Evolutionary conservation across 495 filamentous ascomycete species (phyloP).

Genomic region (Tuber calosporum): DNA sequence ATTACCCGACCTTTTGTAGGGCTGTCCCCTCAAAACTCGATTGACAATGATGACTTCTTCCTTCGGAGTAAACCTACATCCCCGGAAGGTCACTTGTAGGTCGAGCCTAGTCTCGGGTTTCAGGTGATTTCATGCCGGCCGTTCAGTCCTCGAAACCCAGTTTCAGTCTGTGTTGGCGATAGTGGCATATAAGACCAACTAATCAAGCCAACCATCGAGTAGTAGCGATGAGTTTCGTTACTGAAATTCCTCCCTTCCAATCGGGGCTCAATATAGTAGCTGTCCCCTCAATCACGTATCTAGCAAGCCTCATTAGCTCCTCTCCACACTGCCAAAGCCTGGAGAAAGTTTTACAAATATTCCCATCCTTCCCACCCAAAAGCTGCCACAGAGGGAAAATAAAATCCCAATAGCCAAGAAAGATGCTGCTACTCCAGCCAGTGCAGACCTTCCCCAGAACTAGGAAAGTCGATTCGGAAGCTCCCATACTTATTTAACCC

Average conservation of each 20-base stretch:
- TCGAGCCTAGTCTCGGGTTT: neutral
- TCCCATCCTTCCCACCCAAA: conserved; percentile 63
- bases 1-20: conserved; percentile 52
- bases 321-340: conserved; percentile 36
- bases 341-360: conserved; percentile 57
- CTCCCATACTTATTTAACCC: conserved; percentile 14
- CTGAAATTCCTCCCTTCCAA: neutral
- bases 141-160: conserved; percentile 60
- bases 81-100: neutral
- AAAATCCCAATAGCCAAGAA: conserved; percentile 65
- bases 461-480: conserved; percentile 58
- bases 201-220: conserved; percentile 54
- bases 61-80: conserved; percentile 50
- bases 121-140: conserved; percentile 50
- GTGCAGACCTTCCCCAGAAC: conserved; percentile 66
- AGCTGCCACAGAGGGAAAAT: conserved; percentile 57
- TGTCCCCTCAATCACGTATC: conserved; percentile 28
- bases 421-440: conserved; percentile 58
- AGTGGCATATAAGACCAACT: conserved; percentile 64
- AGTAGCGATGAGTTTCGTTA: neutral
- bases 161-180: conserved; percentile 63
- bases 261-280: conserved; percentile 21
- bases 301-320: conserved; percentile 4
- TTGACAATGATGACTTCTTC: conserved; percentile 68
- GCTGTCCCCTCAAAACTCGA: conserved; percentile 63